Percentiles rank a stretch among this genome's conserved stretches.
Conservation (phyloP, 176 grass and related monocot species). For the Cenchrus fungigraminus region DNA sequence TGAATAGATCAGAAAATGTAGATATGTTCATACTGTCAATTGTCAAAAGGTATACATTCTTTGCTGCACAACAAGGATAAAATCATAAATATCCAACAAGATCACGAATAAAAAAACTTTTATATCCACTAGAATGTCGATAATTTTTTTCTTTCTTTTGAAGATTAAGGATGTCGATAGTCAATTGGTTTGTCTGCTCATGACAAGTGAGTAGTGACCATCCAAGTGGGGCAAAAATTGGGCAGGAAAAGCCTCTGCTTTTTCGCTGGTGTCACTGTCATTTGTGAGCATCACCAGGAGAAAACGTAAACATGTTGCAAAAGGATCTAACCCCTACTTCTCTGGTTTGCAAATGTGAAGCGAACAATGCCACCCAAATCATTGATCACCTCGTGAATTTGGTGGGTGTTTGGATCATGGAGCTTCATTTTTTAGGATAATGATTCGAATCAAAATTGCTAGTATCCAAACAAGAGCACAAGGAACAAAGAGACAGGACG, state of each 20-base stretch:
- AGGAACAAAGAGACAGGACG: not conserved
- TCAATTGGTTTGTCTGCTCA: conserved; percentile 32
- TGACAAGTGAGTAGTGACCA: not conserved
- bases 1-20: not conserved
- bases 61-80: not conserved
- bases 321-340: not conserved
- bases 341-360: conserved; percentile 10
- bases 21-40: not conserved
- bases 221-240: not conserved
- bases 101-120: not conserved
- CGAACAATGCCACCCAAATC: conserved; percentile 2
- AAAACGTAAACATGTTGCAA: not conserved
- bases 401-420: not conserved
- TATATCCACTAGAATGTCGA: not conserved
- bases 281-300: not conserved
- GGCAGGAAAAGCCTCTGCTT: conserved; percentile 6
- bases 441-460: not conserved
- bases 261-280: not conserved
- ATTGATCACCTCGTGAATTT: not conserved
- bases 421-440: not conserved
- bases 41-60: not conserved
- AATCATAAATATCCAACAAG: not conserved
- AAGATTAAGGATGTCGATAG: not conserved
- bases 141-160: too few species aligned
- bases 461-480: not conserved